phyloP scores from a whole-genome alignment of 495 filamentous ascomycete species.

The Glonium stellatum region DNA sequence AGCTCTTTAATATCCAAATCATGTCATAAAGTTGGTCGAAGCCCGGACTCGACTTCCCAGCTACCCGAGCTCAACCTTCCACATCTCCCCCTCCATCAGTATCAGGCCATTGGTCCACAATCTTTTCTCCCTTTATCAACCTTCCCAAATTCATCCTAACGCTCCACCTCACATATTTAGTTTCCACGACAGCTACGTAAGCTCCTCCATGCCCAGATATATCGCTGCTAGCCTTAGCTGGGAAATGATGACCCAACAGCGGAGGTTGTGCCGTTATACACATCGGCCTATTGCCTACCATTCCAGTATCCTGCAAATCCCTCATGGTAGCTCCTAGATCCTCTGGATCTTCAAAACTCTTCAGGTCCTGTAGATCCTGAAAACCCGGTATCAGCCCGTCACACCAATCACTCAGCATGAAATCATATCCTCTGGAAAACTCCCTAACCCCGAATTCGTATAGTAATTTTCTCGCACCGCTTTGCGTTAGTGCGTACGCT shows the following conservation, averaged over 20 bases:
- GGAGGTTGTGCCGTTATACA: slow-evolving; percentile 46
- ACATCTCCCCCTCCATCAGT: slow-evolving; percentile 1
- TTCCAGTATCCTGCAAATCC: background rate
- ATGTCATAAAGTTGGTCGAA: too few relatives aligned
- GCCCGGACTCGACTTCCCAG: too few relatives aligned
- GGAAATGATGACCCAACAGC: slow-evolving; percentile 41
- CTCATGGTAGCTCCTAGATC: too few relatives aligned
- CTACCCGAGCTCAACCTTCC: background rate
- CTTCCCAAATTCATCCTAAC: slow-evolving; percentile 35
- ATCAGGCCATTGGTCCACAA: slow-evolving; percentile 20
- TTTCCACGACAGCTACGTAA: slow-evolving; percentile 34
- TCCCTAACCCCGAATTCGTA: slow-evolving; percentile 42
- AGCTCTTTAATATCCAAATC: too few relatives aligned
- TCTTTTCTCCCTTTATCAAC: slow-evolving; percentile 2
- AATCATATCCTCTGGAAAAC: slow-evolving; percentile 41
- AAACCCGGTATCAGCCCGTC: slow-evolving; percentile 28
- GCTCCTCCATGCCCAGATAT: slow-evolving; percentile 35
- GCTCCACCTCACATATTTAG: slow-evolving; percentile 44
- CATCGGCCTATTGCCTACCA: slow-evolving; percentile 10
- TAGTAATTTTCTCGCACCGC: slow-evolving; percentile 48
- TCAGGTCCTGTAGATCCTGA: slow-evolving; percentile 2
- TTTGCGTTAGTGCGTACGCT: slow-evolving; percentile 49
- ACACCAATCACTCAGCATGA: slow-evolving; percentile 44
- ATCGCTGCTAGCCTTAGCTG: slow-evolving; percentile 38
- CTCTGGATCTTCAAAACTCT: too few relatives aligned